Percentiles rank a stretch among this genome's conserved stretches.
These are phyloP conservation scores for Venturia asperata DNA, from an alignment of 2,329 filamentous ascomycete genomes.

Conservation along the genomic window DNA sequence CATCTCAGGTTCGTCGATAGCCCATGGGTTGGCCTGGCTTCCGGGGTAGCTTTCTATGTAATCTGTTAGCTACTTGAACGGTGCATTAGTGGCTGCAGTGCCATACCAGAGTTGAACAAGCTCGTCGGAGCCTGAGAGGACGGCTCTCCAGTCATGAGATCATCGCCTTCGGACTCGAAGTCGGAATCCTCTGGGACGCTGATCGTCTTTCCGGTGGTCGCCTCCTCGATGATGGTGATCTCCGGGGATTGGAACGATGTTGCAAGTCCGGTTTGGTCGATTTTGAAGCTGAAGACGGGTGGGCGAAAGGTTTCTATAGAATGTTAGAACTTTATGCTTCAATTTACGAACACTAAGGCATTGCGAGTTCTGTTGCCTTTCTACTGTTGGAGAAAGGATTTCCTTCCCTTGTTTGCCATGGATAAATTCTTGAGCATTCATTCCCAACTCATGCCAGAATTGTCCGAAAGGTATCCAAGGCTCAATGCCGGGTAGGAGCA, in stretches of 20 bases:
- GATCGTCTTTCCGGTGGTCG: neutral
- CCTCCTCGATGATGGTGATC: neutral
- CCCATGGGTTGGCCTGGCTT: slow-evolving; percentile 10
- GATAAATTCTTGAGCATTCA: no score
- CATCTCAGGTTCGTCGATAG: neutral
- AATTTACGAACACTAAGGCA: neutral
- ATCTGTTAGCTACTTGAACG: neutral
- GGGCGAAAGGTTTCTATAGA: slow-evolving; percentile 13
- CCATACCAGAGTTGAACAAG: neutral
- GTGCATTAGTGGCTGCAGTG: neutral
- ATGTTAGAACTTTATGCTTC: neutral
- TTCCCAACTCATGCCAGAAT: neutral
- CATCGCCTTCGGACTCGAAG: slow-evolving; percentile 8
- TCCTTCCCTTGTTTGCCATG: no score
- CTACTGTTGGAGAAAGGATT: neutral
- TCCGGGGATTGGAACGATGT: neutral
- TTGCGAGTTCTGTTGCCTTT: neutral
- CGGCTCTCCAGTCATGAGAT: neutral
- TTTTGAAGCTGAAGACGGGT: slow-evolving; percentile 7
- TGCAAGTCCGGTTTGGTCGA: neutral
- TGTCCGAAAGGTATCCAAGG: neutral
- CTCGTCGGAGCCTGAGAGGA: slow-evolving; percentile 3
- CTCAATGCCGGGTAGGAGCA: neutral
- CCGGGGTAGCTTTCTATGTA: neutral
- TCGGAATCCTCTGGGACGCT: slow-evolving; percentile 11